Conservation (phyloP, 495 filamentous ascomycete genomes). For the Patellaria atrata region DNA sequence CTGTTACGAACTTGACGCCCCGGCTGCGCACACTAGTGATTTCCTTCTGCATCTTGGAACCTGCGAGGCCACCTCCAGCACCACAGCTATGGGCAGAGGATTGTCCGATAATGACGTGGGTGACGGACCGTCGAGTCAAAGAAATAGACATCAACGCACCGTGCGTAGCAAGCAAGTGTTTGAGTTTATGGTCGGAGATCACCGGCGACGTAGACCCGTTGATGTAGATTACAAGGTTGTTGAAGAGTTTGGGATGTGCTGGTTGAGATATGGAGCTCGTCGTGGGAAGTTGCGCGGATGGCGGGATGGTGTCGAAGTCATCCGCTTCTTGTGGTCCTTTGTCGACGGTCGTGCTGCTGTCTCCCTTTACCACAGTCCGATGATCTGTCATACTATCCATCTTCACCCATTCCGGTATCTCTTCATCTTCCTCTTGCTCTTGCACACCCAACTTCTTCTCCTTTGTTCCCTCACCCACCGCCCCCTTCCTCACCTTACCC, state of each 20-base stretch:
- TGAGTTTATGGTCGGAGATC: constrained; percentile 77
- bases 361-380: neutral
- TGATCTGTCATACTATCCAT: too few relatives aligned
- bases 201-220: constrained; percentile 73
- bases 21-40: constrained; percentile 46
- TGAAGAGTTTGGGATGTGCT: constrained; percentile 36
- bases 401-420: constrained; percentile 1
- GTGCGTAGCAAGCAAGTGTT: constrained; percentile 56
- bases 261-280: too few relatives aligned
- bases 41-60: constrained; percentile 71
- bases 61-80: constrained; percentile 66
- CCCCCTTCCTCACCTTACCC: constrained; percentile 5
- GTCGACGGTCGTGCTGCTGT: constrained; percentile 11
- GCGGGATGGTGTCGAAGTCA: too few relatives aligned
- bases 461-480: constrained; percentile 23
- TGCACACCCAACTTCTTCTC: constrained; percentile 17
- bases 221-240: constrained; percentile 60
- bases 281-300: too few relatives aligned
- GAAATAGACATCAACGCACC: constrained; percentile 55
- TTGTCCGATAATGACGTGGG: constrained; percentile 71
- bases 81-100: constrained; percentile 37
- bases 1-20: constrained; percentile 66
- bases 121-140: constrained; percentile 57
- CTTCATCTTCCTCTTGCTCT: constrained; percentile 25
- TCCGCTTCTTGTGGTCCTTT: too few relatives aligned